Evolutionary conservation across 164 flowering plant species (phyloP), one percentile per base, ranked within the genome.

Genomic region (Annona squamosa): DNA sequence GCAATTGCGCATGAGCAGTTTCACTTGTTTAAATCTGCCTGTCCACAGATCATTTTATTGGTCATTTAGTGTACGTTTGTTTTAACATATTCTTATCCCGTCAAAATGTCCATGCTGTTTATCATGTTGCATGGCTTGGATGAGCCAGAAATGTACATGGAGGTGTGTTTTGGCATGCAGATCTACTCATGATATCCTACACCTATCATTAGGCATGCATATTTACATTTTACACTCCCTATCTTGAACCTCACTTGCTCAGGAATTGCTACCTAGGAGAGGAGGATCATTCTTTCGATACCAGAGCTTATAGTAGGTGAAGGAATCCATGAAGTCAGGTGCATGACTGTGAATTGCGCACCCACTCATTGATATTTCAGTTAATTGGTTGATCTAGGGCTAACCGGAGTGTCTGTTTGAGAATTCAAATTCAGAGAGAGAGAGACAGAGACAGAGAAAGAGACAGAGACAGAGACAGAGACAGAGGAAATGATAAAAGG

Each of bases 221-320:
- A 26, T 26, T 26, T 26, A 26, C 37, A 26, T 26, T 52, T 52
- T 52, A 52, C 59, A 10, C 59, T 9, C 71, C 7, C 19, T 26
- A 46, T 66, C 48, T 72, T 75, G 52, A 65, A 45, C 69, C 17
- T 72, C 63, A 41, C 64, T 71, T 84, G 65, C 43, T 76, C 94
- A 92, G 97, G 93, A 80, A 87, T 92, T 85, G 91, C 90, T 79
- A 80, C 94, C 72, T 89, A 90, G 92, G 86, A 85, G 86, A 85
- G 78, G 77, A 71, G 73, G 67, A 68, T 42, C 18, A 66, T 74
- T 75, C 74, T 75, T 79, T 83, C 75, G 78, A 82, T 74, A 70
- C 76, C 71, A 64, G 78, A 57, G 76, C 73, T 81, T 77, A 79
- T 77, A 77, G 76, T 85, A 88, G 91, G 79, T 75, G 85, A 81